Base-by-base conservation (phyloP, 2,329 filamentous ascomycete genomes). In the Alternaria atra region DNA sequence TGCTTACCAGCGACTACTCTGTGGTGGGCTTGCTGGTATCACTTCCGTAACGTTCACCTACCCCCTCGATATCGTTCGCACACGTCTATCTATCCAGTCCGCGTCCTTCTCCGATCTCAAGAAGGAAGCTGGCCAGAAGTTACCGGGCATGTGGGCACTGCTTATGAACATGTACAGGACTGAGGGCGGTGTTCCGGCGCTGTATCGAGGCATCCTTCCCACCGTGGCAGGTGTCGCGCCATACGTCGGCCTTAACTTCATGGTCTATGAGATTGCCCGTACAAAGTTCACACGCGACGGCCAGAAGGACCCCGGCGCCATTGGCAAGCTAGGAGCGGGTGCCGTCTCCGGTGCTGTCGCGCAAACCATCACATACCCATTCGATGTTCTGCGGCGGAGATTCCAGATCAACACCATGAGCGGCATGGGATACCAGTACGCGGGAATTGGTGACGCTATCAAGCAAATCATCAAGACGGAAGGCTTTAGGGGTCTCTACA, bases 401-500 rank as follows among this genome's bases (percentile, higher is more conserved):
- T 99, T 99, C 79, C 95, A 99, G 77, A 95, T 99, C 82, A 99
- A 99, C 81, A 97, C 95, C 55, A 99, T 99, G 95, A 93, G 91
- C 48, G 95, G 95, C 52, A 94, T 99, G 89, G 95, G 95, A 52
- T 98, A 97, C 80, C 89, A 94, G 77, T 99, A 99, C 83, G 93
- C 91, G 73, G 91, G 90, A 6, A 90, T 99, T 43, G 85, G 88
- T 64, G 93, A 97, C 75, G 95, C 95, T 4, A 83, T 99, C 65
- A 87, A 84, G 52, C 88, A 91, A 52, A 99, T 99, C 71, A 79
- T 97, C 55, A 81, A 86, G 47, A 89, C 97, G 71, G 95, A 99
- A 81, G 95, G 95, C 30, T 39, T 94, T 55, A 85, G 85, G 61
- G 95, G 95, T 52, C 82, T 99, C 43, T 99, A 98, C 84, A 99